Evolutionary conservation across 192 early-diverging fungal genomes (phyloP).

Genomic region (Linnemannia zychae): DNA sequence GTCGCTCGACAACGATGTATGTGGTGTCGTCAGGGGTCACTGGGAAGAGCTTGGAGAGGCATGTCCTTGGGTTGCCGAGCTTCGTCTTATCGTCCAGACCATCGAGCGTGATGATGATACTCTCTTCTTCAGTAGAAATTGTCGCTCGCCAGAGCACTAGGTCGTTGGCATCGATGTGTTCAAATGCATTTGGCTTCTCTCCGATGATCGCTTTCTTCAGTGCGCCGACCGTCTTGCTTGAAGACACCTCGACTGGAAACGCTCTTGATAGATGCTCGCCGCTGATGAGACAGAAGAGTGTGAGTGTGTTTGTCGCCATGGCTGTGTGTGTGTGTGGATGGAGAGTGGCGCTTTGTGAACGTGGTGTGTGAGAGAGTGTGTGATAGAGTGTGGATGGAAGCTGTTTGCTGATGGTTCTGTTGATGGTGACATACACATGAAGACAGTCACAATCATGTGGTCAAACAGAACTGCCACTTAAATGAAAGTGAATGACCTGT

Average conservation of each 20-base stretch:
- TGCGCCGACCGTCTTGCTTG: not conserved
- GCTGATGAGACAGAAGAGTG: conserved; percentile 32
- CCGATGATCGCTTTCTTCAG: not conserved
- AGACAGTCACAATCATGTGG: too few relatives aligned
- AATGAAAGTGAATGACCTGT: too few relatives aligned
- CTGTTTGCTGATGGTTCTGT: too few relatives aligned
- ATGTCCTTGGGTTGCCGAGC: not conserved
- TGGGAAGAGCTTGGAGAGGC: conserved; percentile 3
- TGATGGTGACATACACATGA: too few relatives aligned
- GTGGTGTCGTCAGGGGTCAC: conserved; percentile 6
- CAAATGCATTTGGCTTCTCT: conserved; percentile 13
- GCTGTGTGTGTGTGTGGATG: conserved; percentile 1
- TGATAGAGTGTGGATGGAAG: too few relatives aligned
- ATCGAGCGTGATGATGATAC: not conserved
- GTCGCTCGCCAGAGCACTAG: conserved; percentile 20
- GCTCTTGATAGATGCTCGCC: conserved; percentile 21
- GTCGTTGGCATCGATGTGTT: conserved; percentile 16
- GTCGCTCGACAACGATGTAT: conserved; percentile 11
- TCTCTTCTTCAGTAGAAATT: not conserved
- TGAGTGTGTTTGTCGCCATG: conserved; percentile 23
- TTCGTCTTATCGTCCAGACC: conserved; percentile 4
- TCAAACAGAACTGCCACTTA: too few relatives aligned
- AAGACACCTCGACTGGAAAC: conserved; percentile 11
- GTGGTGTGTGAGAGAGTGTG: conserved; percentile 14
- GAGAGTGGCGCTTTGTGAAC: conserved; percentile 14